Conservation (phyloP, 2,329 filamentous ascomycete genomes). For the Phoma sp. region DNA sequence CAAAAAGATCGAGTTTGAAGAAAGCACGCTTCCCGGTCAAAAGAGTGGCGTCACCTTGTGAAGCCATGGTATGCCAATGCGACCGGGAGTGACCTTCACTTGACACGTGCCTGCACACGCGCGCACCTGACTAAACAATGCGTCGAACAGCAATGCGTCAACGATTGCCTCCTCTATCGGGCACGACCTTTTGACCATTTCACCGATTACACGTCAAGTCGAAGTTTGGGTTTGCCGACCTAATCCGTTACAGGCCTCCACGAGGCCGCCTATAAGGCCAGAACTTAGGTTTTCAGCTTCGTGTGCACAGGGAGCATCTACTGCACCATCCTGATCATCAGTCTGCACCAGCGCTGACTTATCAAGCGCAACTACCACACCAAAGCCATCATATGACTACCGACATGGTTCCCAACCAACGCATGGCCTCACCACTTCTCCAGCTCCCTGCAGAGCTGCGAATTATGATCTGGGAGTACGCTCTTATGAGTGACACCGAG, state of each 20-base stretch:
- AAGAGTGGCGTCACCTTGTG: slow-evolving; percentile 35
- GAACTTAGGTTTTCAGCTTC: no score
- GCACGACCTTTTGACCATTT: not conserved
- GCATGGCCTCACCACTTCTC: not conserved
- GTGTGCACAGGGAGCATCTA: no score
- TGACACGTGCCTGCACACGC: not conserved
- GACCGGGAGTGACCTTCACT: not conserved
- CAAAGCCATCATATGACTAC: no score
- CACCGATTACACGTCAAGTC: not conserved
- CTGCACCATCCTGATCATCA: no score
- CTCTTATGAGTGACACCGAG: not conserved
- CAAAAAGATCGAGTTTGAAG: slow-evolving; percentile 86
- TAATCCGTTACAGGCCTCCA: not conserved
- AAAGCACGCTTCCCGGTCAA: slow-evolving; percentile 49
- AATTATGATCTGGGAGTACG: slow-evolving; percentile 1
- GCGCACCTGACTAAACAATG: not conserved
- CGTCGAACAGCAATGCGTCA: not conserved
- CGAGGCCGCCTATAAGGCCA: not conserved
- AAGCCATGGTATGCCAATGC: slow-evolving; percentile 2
- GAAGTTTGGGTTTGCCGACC: not conserved
- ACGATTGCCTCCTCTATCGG: not conserved
- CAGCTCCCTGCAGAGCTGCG: not conserved
- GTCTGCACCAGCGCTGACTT: no score
- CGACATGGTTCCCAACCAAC: not conserved
- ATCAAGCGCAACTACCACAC: no score